Base-by-base conservation (phyloP, 2,329 filamentous ascomycete genomes). In the Chaetomiaceae sp. region DNA sequence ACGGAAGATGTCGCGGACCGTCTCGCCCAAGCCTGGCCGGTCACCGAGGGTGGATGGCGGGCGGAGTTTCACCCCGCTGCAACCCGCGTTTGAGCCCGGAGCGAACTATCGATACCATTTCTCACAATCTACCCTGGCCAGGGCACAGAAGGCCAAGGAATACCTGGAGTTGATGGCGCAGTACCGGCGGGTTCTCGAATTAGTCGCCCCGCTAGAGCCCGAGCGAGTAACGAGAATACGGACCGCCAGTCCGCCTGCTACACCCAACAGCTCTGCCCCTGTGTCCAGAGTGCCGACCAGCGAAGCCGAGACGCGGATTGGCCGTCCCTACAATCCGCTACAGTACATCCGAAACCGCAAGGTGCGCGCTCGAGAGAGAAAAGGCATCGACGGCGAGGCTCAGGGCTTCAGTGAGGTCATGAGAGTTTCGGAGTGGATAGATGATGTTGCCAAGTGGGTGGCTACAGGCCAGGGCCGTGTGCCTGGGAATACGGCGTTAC, bases 291-390 rank as follows among this genome's bases (percentile, higher is more conserved):
- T 44, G 6, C 39, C 49, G 2, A 52, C 56, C 50, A 19, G 68
- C 51, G 58, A 67, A 38, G 55, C 68, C 49, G 54, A 58, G 3
- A 17, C 53, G 3, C 68, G 56, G 48, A 64, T 83, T 7, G 85
- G 86, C 4, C 82, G 90, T 42, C 68, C 73, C 2, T 97, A 97
- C 62, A 95, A 98, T 62, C 93, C 91, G 4, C 68, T 98, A 19
- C 93, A 97, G 64, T 88, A 88, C 57, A 86, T 97, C 45, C 83
- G 93, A 17, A 97, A 98, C 61, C 79, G 91, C 38, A 91, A 90
- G 62, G 78, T 93, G 11, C 78, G 93, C 52, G 84, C 84, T 20
- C 78, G 90, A 14, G 87, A 94, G 66, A 79, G 87, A 33, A 83
- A 78, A 54, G 68, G 76, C 0, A 83, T 95, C 27, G 80, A 93